A percentile compares a stretch with the other conserved stretches of the same genome.
Conservation (phyloP, 768 basidiomycete species). For the Phlebiopsis flavidoalba region DNA sequence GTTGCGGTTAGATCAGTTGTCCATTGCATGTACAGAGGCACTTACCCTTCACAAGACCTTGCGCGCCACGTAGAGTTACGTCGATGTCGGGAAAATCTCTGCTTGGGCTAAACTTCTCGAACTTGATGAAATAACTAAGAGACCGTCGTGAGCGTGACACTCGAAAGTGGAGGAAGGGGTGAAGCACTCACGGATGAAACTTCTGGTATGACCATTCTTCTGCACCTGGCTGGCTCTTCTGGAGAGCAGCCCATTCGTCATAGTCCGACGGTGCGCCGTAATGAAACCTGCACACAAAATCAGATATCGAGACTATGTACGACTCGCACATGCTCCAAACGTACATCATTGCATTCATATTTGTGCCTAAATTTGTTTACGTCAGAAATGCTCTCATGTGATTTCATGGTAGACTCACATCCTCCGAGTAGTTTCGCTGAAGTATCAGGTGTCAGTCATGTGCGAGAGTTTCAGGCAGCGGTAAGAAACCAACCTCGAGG, state of each 20-base stretch:
- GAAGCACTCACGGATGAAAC: slow-evolving; percentile 39
- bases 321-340: not conserved
- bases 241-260: slow-evolving; percentile 55
- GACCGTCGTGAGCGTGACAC: not conserved
- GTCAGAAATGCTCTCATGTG: not conserved
- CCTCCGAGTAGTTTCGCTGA: slow-evolving; percentile 67
- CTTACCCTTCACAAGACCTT: slow-evolving; percentile 47
- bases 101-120: slow-evolving; percentile 54
- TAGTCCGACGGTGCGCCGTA: slow-evolving; percentile 65
- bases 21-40: not conserved
- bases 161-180: not conserved
- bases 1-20: not conserved
- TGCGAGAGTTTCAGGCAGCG: not conserved
- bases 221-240: slow-evolving; percentile 37
- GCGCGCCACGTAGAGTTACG: slow-evolving; percentile 36
- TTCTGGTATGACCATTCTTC: slow-evolving; percentile 56
- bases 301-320: not conserved
- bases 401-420: slow-evolving; percentile 38
- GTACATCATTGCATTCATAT: slow-evolving; percentile 57
- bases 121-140: slow-evolving; percentile 63
- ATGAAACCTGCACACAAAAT: slow-evolving; percentile 31
- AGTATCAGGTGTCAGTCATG: not conserved
- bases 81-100: slow-evolving; percentile 47
- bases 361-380: slow-evolving; percentile 37
- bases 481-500: slow-evolving; percentile 48